Conservation (phyloP, 306 rosid species). For the Casuarina equisetifolia region DNA sequence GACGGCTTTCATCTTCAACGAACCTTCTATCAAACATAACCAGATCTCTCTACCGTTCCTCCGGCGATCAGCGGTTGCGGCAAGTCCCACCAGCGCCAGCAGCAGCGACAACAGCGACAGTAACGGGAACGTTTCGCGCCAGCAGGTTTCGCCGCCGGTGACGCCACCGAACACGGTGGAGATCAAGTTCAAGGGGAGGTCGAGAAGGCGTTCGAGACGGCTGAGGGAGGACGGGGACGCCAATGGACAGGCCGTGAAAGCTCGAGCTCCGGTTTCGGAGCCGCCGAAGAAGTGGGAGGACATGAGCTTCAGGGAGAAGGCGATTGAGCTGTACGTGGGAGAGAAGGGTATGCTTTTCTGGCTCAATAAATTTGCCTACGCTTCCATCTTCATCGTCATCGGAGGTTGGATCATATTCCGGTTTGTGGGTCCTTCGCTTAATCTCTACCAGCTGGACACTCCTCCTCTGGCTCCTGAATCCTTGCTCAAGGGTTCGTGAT, state of each 20-base stretch:
- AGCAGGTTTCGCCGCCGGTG: constrained; percentile 29
- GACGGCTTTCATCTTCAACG: constrained; percentile 34
- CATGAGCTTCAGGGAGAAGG: constrained; percentile 75
- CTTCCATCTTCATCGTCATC: constrained; percentile 82
- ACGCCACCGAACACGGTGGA: constrained; percentile 42
- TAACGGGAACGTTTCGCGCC: constrained; percentile 20
- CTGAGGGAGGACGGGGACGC: constrained; percentile 33
- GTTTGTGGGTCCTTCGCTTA: constrained; percentile 86
- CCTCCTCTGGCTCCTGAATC: constrained; percentile 65
- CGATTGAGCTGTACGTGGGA: constrained; percentile 69
- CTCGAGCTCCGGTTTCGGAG: constrained; percentile 21
- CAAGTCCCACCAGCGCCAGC: constrained; percentile 34
- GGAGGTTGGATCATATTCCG: constrained; percentile 87
- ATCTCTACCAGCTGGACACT: constrained; percentile 85
- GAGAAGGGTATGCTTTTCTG: constrained; percentile 83
- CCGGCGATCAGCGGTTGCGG: constrained; percentile 14
- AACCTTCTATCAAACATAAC: constrained; percentile 18
- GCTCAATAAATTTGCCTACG: constrained; percentile 93
- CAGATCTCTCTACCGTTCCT: constrained; percentile 25
- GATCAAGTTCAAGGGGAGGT: constrained; percentile 60
- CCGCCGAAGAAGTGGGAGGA: constrained; percentile 87
- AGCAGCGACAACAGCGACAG: constrained; percentile 4
- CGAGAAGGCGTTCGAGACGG: constrained; percentile 49
- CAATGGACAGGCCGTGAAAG: constrained; percentile 29
- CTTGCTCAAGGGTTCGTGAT: constrained; percentile 62